phyloP scores from a whole-genome alignment of 805 yeast genomes.

The Saccharomycopsis sp. region DNA sequence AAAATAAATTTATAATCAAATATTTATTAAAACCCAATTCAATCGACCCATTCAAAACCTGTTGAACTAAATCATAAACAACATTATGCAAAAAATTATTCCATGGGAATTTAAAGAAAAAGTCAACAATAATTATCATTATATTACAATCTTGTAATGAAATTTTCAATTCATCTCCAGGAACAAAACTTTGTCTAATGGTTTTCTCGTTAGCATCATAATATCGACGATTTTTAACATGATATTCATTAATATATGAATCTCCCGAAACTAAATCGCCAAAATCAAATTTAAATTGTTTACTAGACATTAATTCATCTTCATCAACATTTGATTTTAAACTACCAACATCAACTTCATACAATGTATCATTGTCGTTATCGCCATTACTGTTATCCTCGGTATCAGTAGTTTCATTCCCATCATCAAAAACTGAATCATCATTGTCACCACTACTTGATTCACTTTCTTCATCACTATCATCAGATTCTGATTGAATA shows the following conservation, averaged over 20 bases:
- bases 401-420: conserved; percentile 17
- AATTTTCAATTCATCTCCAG: conserved; percentile 69
- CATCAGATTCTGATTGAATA: conserved; percentile 16
- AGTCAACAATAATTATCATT: conserved; percentile 50
- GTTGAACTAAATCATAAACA: conserved; percentile 78
- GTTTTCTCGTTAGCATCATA: conserved; percentile 25
- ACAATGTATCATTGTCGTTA: conserved; percentile 12
- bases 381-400: conserved; percentile 22
- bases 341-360: conserved; percentile 10
- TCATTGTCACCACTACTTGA: conserved; percentile 14
- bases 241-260: conserved; percentile 27
- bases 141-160: conserved; percentile 59
- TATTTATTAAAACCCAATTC: conserved; percentile 70
- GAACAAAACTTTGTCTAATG: conserved; percentile 50
- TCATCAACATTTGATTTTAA: conserved; percentile 21
- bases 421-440: conserved; percentile 18
- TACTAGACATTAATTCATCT: conserved; percentile 19
- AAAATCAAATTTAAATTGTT: conserved; percentile 24
- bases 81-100: conserved; percentile 81
- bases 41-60: conserved; percentile 65
- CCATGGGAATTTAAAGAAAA: conserved; percentile 74
- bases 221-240: conserved; percentile 21
- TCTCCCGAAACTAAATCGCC: conserved; percentile 12
- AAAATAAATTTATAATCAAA: conserved; percentile 54
- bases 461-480: conserved; percentile 11